Evolutionary conservation across 73 alveolate species (phyloP).

Genomic region (Paraurostyla sp.): DNA sequence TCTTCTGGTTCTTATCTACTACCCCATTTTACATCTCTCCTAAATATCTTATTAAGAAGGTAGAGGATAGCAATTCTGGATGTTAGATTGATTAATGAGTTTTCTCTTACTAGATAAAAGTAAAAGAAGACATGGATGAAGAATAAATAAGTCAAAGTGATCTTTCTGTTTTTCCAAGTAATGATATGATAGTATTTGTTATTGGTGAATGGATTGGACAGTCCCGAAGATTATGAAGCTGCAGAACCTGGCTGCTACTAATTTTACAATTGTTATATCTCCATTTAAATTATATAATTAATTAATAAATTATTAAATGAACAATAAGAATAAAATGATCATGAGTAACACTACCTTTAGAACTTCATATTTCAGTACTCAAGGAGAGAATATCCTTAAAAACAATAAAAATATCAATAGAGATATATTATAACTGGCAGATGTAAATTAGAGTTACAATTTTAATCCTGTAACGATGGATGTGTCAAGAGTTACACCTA

Average conservation of each 20-base stretch:
- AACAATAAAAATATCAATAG: not conserved
- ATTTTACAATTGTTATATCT: not conserved
- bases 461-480: not conserved
- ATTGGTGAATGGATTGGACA: too few relatives aligned
- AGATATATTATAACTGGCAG: not conserved
- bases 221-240: too few relatives aligned
- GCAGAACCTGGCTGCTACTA: not conserved
- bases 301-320: not conserved
- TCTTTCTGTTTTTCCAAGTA: not conserved
- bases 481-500: not conserved
- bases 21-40: not conserved
- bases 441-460: not conserved
- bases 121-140: conserved; percentile 7
- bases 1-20: not conserved
- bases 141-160: not conserved
- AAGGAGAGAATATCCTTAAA: conserved; percentile 4
- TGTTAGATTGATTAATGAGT: not conserved
- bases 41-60: not conserved
- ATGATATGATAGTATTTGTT: not conserved
- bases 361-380: conserved; percentile 19
- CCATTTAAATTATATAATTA: not conserved
- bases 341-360: not conserved
- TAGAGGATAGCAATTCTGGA: not conserved
- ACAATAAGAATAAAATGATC: not conserved
- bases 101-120: not conserved